Base-by-base conservation (phyloP, 2,329 filamentous ascomycete species). In the Thyridium curvatum region DNA sequence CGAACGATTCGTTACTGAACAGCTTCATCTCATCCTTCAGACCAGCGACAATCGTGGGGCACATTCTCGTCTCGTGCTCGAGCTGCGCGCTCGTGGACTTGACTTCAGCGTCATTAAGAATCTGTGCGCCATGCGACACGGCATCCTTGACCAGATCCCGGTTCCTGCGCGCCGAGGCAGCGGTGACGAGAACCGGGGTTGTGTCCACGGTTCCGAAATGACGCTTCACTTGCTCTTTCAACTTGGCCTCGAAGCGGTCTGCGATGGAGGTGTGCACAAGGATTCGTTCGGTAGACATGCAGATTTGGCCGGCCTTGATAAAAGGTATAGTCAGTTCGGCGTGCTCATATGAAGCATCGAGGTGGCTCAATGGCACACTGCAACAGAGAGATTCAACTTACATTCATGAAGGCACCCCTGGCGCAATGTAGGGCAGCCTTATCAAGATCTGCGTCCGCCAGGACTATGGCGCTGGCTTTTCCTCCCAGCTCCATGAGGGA, bases 1-100 rank as follows among this genome's bases (percentile, higher is more conserved):
- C 79, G 45, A 84, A 84, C 0, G 72, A 74, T 52, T 83, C 79
- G 9, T 68, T 72, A 46, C 71, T 57, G 52, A 72, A 81, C 7
- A 82, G 49, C 33, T 77, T 71, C 77, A 81, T 80, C 3, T 71
- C 67, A 51, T 71, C 68, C 26, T 62, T 76, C 12, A 81, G 69
- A 35, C 68, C 66, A 16, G 71, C 68, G 3, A 88, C 56, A 32
- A 86, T 68, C 34, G 82, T 55, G 1, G 81, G 80, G 3, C 71
- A 66, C 68, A 86, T 66, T 33, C 49, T 53, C n/a, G 58, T 53
- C n/a, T n/a, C n/a, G n/a, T n/a, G n/a, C n/a, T n/a, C n/a, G n/a
- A n/a, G n/a, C 8, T 32, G 12, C 12, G n/a, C 30, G 28, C 41
- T 38, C 38, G 33, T 42, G 2, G 38, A 13, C 34, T 51, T 41